phyloP scores from a whole-genome alignment of 768 basidiomycete genomes.

The Termitomyces sp. region DNA sequence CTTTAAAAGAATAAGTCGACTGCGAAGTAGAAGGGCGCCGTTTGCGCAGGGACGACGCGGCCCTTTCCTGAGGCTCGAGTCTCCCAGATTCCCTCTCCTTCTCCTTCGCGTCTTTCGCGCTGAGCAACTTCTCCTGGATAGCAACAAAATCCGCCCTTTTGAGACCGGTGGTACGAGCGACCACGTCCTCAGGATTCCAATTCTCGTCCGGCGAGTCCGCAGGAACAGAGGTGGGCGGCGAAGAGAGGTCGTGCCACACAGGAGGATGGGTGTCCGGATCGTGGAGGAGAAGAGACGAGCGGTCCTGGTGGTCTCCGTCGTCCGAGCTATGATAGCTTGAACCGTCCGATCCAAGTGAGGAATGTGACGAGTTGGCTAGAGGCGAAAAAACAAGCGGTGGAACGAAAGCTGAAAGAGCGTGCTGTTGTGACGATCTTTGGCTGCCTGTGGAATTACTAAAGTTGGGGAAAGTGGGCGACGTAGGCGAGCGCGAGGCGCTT shows the following conservation, averaged over 20 bases:
- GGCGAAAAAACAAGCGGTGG: slow-evolving; percentile 66
- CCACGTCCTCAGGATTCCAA: slow-evolving; percentile 59
- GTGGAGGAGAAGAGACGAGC: slow-evolving; percentile 46
- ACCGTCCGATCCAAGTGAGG: slow-evolving; percentile 73
- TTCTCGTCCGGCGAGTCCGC: slow-evolving; percentile 49
- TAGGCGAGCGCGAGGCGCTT: slow-evolving; percentile 44
- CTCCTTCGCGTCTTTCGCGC: slow-evolving; percentile 51
- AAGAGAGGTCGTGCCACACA: slow-evolving; percentile 60
- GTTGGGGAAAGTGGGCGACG: slow-evolving; percentile 43
- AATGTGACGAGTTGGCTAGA: slow-evolving; percentile 67
- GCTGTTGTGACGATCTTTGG: slow-evolving; percentile 52
- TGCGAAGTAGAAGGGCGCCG: slow-evolving; percentile 81
- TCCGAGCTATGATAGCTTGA: slow-evolving; percentile 87
- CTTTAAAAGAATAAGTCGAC: slow-evolving; percentile 60
- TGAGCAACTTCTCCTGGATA: slow-evolving; percentile 75
- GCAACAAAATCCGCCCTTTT: slow-evolving; percentile 62
- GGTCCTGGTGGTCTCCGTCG: slow-evolving; percentile 46
- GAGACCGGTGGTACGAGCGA: slow-evolving; percentile 61
- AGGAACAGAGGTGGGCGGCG: slow-evolving; percentile 39
- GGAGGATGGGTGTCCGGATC: slow-evolving; percentile 43
- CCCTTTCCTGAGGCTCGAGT: slow-evolving; percentile 55
- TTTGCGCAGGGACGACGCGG: slow-evolving; percentile 59
- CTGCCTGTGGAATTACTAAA: slow-evolving; percentile 31
- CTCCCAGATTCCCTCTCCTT: slow-evolving; percentile 30
- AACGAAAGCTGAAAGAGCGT: slow-evolving; percentile 39